A percentile compares a stretch with the other conserved stretches of the same genome.
Conservation (phyloP, 768 basidiomycete species). For the Tephrocybe rancida region DNA sequence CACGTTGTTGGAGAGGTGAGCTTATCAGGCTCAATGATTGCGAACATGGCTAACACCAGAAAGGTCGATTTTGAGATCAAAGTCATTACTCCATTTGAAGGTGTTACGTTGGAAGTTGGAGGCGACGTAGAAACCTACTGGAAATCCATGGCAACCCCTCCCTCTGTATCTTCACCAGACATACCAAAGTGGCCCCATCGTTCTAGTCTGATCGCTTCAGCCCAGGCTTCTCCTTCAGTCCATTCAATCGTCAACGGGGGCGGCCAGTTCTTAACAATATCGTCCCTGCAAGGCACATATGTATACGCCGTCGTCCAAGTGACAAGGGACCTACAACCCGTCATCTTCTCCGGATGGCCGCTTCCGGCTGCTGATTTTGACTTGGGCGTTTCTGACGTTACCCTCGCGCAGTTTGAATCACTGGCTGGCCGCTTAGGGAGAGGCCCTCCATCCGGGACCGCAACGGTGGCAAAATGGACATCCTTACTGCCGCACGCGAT, state of each 20-base stretch:
- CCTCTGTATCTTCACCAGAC: slow-evolving; percentile 40
- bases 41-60: slow-evolving; percentile 11
- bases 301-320: slow-evolving; percentile 88
- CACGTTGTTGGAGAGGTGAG: slow-evolving; percentile 92
- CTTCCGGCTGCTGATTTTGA: slow-evolving; percentile 76
- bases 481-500: slow-evolving; percentile 53
- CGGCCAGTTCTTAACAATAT: slow-evolving; percentile 73
- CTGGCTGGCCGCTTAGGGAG: slow-evolving; percentile 59
- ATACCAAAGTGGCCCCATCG: slow-evolving; percentile 40
- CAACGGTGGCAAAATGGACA: slow-evolving; percentile 45
- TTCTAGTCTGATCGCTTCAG: slow-evolving; percentile 52
- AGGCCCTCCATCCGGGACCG: slow-evolving; percentile 32
- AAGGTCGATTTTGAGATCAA: slow-evolving; percentile 89
- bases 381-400: slow-evolving; percentile 83
- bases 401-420: slow-evolving; percentile 74
- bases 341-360: slow-evolving; percentile 75
- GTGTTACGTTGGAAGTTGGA: slow-evolving; percentile 91
- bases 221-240: slow-evolving; percentile 73
- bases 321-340: slow-evolving; percentile 89
- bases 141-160: slow-evolving; percentile 76
- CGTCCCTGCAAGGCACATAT: slow-evolving; percentile 90
- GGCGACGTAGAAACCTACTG: slow-evolving; percentile 98
- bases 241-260: slow-evolving; percentile 49
- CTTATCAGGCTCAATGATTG: slow-evolving; percentile 8
- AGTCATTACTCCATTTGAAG: slow-evolving; percentile 86